A percentile compares a stretch with the other conserved stretches of the same genome.
Conservation (phyloP, 2,329 filamentous ascomycete genomes). For the Fusarium dlaminii region DNA sequence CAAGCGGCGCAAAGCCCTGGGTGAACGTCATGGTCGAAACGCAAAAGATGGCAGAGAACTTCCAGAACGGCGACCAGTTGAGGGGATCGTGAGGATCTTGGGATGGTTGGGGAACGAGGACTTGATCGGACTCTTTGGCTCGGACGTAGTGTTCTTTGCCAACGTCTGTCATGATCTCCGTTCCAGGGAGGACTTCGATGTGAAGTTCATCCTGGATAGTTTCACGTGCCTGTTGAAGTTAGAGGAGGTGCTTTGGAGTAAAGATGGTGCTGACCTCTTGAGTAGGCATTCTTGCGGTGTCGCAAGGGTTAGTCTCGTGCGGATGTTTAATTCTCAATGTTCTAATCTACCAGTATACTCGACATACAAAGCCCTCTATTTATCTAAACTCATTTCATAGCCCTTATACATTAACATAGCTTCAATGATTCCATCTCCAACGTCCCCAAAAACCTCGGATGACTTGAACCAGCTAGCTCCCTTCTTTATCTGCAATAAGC, state of each 20-base stretch:
- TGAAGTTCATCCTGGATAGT: conserved; percentile 27
- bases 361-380: not conserved
- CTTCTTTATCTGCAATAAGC: too few relatives aligned
- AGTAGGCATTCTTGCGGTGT: not conserved
- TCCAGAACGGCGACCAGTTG: conserved; percentile 1
- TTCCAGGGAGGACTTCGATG: conserved; percentile 27
- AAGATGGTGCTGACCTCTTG: not conserved
- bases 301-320: not conserved
- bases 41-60: conserved; percentile 1
- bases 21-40: conserved; percentile 5
- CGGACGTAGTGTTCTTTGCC: conserved; percentile 27
- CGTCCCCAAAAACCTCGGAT: not conserved
- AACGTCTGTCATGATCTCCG: conserved; percentile 33
- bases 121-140: conserved; percentile 17
- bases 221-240: not conserved
- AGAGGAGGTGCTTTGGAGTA: not conserved
- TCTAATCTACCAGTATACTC: not conserved
- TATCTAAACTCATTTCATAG: not conserved
- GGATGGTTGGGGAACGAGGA: conserved; percentile 28
- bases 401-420: accelerated
- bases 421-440: not conserved
- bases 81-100: conserved; percentile 3
- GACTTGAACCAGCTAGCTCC: accelerated
- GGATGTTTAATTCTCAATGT: not conserved
- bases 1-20: not conserved